These are phyloP conservation scores for Corchorus capsularis DNA, from an alignment of 345 rosid species.

Conservation along the genomic window DNA sequence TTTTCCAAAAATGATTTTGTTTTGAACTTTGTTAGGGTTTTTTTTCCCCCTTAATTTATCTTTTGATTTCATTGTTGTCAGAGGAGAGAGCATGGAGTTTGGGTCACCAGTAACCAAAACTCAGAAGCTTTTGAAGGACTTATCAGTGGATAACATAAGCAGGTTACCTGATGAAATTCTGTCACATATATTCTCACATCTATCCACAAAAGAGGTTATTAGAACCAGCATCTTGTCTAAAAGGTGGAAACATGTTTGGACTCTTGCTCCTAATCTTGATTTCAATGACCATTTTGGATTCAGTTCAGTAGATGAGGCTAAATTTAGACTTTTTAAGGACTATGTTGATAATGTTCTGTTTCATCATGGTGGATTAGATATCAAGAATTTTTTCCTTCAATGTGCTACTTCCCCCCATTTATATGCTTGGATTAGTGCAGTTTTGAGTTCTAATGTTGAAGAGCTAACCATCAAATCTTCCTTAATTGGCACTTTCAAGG, in stretches of 20 bases:
- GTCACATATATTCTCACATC: not conserved
- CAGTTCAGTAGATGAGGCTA: not conserved
- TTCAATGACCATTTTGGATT: not conserved
- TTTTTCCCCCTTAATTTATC: not conserved
- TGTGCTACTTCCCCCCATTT: not conserved
- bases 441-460: not conserved
- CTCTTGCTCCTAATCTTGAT: not conserved
- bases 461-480: not conserved
- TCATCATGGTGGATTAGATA: not conserved
- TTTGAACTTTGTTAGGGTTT: too few relatives aligned
- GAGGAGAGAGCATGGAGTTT: not conserved
- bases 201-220: not conserved
- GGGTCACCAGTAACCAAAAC: not conserved
- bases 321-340: not conserved
- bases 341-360: not conserved
- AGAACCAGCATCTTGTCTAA: not conserved
- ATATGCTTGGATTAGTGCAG: conserved; percentile 9
- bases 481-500: not conserved
- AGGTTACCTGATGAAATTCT: not conserved
- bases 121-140: not conserved
- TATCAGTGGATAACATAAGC: not conserved
- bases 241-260: not conserved
- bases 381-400: not conserved
- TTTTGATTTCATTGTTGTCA: not conserved
- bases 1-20: too few relatives aligned